Base-by-base conservation (phyloP, 495 filamentous ascomycete genomes). In the Hypoxylon rickii region DNA sequence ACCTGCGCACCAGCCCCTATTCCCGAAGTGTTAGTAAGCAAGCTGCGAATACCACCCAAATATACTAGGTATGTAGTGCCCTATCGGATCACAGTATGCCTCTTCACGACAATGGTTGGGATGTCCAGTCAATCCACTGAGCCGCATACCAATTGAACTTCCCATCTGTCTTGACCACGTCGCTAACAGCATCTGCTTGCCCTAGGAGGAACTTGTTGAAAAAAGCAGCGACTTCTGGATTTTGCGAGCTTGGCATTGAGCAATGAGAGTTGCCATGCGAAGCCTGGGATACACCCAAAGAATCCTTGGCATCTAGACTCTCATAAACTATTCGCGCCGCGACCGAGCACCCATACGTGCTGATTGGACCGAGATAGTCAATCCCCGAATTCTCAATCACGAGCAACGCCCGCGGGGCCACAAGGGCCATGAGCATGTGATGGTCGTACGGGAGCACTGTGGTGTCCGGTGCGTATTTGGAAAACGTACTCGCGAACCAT, bases 401-500 rank as follows among this genome's bases (percentile, higher is more conserved):
- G 19, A 73, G 52, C 41, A 78, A 50, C n/a, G 53, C 67, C 29
- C 76, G 67, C 32, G 71, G 73, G 0, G 75, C 70, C 18, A 78
- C 60, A 7, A 77, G 63, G 12, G 50, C 75, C 21, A 68, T 68
- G 10, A 77, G 70, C 51, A 68, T 52, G 58, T 78, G 73, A 58
- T 78, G 75, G 56, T 77, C 74, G 43, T 67, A 60, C 2, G 74
- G 69, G n/a, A 74, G 49, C 10, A 54, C 51, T n/a, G 16, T 26
- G 13, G 68, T 51, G 18, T 51, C 44, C 48, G 53, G 55, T 16
- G 62, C 60, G 41, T 63, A 72, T 8, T 22, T 46, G 7, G 60
- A 51, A 62, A 80, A 78, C 11, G 38, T 26, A 21, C 47, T 59
- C 12, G 70, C 68, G 61, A 81, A 77, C 78, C 77, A 81, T 17